Percentiles rank a stretch among this genome's conserved stretches.
Evolutionary conservation across 2,329 filamentous ascomycete species (phyloP).

Genomic region (Epicoccum sorghinum): DNA sequence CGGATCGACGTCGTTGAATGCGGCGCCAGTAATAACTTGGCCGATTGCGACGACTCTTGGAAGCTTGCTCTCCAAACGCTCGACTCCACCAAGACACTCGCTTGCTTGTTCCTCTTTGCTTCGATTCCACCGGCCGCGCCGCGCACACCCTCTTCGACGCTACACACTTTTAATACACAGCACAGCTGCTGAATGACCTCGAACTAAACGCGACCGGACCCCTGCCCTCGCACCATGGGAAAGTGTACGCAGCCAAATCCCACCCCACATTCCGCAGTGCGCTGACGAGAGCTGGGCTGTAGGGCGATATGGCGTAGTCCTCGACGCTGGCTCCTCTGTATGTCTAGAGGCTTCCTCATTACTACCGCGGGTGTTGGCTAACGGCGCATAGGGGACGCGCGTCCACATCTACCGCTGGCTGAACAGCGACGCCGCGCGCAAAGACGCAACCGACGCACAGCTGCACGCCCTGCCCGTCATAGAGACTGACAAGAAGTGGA

Average conservation of each 20-base stretch:
- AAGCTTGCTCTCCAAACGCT: neutral
- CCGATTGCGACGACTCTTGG: constrained; percentile 6
- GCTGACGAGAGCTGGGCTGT: constrained; percentile 32
- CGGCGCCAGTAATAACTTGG: neutral
- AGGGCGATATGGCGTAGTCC: constrained; percentile 86
- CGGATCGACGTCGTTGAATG: constrained; percentile 5
- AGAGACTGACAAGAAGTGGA: constrained; percentile 84
- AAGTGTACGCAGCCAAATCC: constrained; percentile 46
- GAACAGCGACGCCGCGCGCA: constrained; percentile 71
- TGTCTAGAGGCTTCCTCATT: constrained; percentile 18
- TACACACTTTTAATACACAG: constrained; percentile 1
- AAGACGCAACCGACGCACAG: constrained; percentile 64
- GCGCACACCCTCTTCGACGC: neutral
- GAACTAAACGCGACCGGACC: constrained; percentile 22
- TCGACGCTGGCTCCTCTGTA: constrained; percentile 94
- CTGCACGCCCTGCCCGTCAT: constrained; percentile 76
- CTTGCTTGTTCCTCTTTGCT: neutral
- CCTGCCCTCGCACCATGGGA: constrained; percentile 44
- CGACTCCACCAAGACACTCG: constrained; percentile 10
- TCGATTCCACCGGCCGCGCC: constrained; percentile 4
- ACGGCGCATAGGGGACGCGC: constrained; percentile 71
- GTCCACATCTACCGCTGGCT: constrained; percentile 95
- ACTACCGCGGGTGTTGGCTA: constrained; percentile 16
- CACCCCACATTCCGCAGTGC: constrained; percentile 10
- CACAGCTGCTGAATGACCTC: constrained; percentile 36